phyloP scores from a whole-genome alignment of 495 filamentous ascomycete species.

The Penicillium atrosanguineum region DNA sequence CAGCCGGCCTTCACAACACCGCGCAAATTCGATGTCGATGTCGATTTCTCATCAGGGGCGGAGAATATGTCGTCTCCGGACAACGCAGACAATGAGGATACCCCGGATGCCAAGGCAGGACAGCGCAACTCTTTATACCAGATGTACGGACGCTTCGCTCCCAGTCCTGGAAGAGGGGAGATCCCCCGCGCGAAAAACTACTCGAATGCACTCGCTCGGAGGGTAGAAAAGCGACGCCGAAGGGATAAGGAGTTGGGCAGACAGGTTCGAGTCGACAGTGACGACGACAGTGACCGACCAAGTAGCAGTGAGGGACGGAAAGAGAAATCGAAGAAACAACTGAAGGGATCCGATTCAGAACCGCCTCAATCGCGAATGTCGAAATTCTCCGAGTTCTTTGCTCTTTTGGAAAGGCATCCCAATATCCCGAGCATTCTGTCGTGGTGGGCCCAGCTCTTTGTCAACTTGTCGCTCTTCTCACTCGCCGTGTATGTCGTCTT shows the following conservation, averaged over 20 bases:
- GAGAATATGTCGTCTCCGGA: slow-evolving; percentile 75
- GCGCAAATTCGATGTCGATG: slow-evolving; percentile 64
- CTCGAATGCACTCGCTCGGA: slow-evolving; percentile 48
- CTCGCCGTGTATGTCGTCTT: slow-evolving; percentile 69
- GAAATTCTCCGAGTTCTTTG: slow-evolving; percentile 58
- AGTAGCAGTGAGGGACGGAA: slow-evolving; percentile 39
- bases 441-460: slow-evolving; percentile 75
- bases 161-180: slow-evolving; percentile 57
- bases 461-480: slow-evolving; percentile 72
- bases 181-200: slow-evolving; percentile 52
- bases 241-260: slow-evolving; percentile 45
- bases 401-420: slow-evolving; percentile 73
- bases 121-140: slow-evolving; percentile 45
- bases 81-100: slow-evolving; percentile 66
- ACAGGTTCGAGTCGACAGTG: slow-evolving; percentile 46
- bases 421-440: slow-evolving; percentile 83
- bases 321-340: slow-evolving; percentile 18
- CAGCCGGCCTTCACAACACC: slow-evolving; percentile 77
- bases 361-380: slow-evolving; percentile 20
- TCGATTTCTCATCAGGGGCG: slow-evolving; percentile 73
- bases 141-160: slow-evolving; percentile 45
- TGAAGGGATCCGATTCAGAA: slow-evolving; percentile 4
- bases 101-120: slow-evolving; percentile 57
- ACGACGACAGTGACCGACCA: slow-evolving; percentile 59
- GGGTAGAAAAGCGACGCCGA: slow-evolving; percentile 54